Evolutionary conservation across 768 basidiomycete species (phyloP).

Genomic region (Xanthoconium purpureum): DNA sequence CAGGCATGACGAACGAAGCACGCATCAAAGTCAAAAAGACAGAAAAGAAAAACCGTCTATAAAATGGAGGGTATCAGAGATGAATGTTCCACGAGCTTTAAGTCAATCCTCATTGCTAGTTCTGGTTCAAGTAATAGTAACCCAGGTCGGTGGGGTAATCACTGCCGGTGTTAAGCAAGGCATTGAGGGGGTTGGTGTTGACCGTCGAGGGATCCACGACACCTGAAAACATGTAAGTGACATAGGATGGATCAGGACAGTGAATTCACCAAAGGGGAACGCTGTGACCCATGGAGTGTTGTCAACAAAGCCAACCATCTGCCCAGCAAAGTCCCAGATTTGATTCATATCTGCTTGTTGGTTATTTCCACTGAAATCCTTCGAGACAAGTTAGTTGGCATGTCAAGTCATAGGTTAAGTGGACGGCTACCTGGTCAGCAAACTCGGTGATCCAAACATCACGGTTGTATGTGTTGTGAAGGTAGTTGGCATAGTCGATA

Average conservation of each 20-base stretch:
- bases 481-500: constrained; percentile 47
- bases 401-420: not conserved
- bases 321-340: constrained; percentile 45
- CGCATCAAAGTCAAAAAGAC: not conserved
- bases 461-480: constrained; percentile 41
- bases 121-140: constrained; percentile 30
- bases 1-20: constrained; percentile 10
- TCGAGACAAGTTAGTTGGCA: constrained; percentile 2
- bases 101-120: not conserved
- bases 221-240: constrained; percentile 37
- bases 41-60: constrained; percentile 8
- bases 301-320: constrained; percentile 42
- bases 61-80: constrained; percentile 18
- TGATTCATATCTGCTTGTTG: constrained; percentile 36
- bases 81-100: constrained; percentile 3
- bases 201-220: constrained; percentile 39
- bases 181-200: constrained; percentile 49
- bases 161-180: constrained; percentile 38
- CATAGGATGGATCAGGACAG: not conserved
- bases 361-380: constrained; percentile 52
- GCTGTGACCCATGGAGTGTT: constrained; percentile 36
- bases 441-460: constrained; percentile 64
- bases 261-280: constrained; percentile 60
- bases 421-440: constrained; percentile 54
- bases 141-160: constrained; percentile 51